These are phyloP conservation scores for Alternaria infectoria DNA, from an alignment of 2,329 filamentous ascomycete genomes.

Conservation along the genomic window DNA sequence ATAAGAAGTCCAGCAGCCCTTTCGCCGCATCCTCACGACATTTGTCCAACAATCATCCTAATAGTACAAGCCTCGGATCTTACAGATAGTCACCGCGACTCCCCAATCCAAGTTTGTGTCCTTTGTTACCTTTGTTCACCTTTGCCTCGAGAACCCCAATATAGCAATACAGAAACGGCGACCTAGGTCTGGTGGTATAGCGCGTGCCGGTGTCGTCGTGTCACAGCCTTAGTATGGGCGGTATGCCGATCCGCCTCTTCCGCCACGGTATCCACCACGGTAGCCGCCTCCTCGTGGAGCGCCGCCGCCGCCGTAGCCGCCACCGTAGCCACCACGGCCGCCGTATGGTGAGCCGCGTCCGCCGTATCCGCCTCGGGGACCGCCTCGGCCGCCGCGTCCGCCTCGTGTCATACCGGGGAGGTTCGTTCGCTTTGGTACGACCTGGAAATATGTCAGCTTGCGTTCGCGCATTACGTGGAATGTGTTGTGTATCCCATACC, in stretches of 20 bases:
- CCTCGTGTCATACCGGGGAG: constrained; percentile 91
- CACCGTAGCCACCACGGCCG: constrained; percentile 40
- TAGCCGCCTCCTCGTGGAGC: constrained; percentile 52
- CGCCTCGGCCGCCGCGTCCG: constrained; percentile 65
- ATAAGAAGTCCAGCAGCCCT: background rate
- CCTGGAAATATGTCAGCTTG: constrained; percentile 54
- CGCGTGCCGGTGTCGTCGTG: background rate
- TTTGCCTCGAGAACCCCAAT: background rate
- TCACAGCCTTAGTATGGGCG: constrained; percentile 21
- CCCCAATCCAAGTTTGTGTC: constrained; percentile 13
- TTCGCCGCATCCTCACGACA: background rate
- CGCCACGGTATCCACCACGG: constrained; percentile 46
- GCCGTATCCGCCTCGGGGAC: constrained; percentile 52
- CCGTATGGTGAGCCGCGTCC: constrained; percentile 61
- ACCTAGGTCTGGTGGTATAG: constrained; percentile 1
- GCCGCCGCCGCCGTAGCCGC: constrained; percentile 32
- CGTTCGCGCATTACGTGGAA: constrained; percentile 4
- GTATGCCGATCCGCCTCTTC: constrained; percentile 33
- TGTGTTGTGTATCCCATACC: constrained; percentile 57
- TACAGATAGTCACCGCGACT: constrained; percentile 6
- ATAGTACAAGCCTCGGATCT: constrained; percentile 11
- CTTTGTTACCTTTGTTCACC: background rate
- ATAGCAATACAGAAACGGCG: background rate
- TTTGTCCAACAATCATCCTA: constrained; percentile 1
- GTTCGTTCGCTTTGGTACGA: constrained; percentile 93